Percentiles rank a stretch among this genome's conserved stretches.
These are phyloP conservation scores for Fusarium incarnatum DNA, from an alignment of 2,329 filamentous ascomycete species.

Conservation along the genomic window DNA sequence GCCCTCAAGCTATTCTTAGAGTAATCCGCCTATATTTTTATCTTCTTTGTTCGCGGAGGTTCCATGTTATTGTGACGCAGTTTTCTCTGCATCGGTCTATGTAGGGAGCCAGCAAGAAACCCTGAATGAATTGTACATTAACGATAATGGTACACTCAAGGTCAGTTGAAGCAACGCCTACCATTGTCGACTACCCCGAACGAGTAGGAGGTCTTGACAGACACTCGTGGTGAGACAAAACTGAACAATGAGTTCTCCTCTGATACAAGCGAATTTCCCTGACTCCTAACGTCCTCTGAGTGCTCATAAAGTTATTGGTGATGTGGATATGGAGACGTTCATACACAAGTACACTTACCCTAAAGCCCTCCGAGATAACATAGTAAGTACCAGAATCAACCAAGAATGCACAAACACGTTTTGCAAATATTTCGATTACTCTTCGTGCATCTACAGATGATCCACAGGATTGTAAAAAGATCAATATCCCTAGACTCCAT, in stretches of 20 bases:
- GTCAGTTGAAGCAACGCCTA: too few relatives aligned
- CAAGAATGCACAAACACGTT: background rate
- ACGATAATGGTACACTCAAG: rapidly evolving
- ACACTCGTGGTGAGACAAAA: background rate
- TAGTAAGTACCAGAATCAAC: background rate
- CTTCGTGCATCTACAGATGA: rapidly evolving
- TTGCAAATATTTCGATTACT: rapidly evolving
- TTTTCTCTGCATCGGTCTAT: background rate
- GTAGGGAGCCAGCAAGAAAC: background rate
- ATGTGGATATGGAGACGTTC: background rate
- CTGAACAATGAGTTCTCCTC: rapidly evolving
- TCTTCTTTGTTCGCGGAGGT: background rate
- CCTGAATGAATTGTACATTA: too few relatives aligned
- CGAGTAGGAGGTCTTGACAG: rapidly evolving
- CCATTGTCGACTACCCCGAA: background rate
- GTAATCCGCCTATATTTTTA: rapidly evolving
- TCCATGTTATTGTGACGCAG: background rate
- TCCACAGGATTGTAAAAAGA: background rate
- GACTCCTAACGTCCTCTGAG: background rate
- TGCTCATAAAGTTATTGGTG: background rate
- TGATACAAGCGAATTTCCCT: background rate
- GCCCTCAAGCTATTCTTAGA: background rate
- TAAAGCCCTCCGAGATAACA: background rate
- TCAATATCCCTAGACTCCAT: background rate
- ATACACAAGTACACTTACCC: background rate